Percentiles rank a stretch among this genome's conserved stretches.
These are phyloP conservation scores for Shiraia sp. DNA, from an alignment of 2,329 filamentous ascomycete genomes.

Conservation along the genomic window DNA sequence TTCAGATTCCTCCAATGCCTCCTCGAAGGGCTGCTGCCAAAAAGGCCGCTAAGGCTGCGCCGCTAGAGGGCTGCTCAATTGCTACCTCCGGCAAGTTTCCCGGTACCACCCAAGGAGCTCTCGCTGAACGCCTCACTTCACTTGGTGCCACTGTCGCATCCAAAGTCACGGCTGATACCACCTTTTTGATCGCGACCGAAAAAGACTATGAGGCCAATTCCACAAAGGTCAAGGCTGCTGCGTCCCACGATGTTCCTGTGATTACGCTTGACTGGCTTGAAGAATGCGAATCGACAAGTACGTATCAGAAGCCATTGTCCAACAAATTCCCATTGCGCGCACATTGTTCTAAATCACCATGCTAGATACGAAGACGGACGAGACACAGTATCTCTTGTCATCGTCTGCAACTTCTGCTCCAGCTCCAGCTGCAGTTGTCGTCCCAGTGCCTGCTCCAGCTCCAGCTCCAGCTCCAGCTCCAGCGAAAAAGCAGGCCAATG, in stretches of 20 bases:
- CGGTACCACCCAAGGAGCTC: slow-evolving; percentile 54
- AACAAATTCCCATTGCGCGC: neutral
- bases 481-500: slow-evolving; percentile 17
- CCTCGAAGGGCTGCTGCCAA: too few species aligned
- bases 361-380: slow-evolving; percentile 40
- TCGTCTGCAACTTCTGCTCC: slow-evolving; percentile 6
- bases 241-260: slow-evolving; percentile 56
- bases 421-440: too few species aligned
- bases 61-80: slow-evolving; percentile 57
- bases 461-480: slow-evolving; percentile 6
- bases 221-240: slow-evolving; percentile 57
- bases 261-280: slow-evolving; percentile 66
- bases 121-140: slow-evolving; percentile 52
- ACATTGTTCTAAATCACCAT: neutral
- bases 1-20: slow-evolving; percentile 28
- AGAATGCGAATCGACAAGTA: slow-evolving; percentile 54
- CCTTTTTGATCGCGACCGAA: slow-evolving; percentile 61
- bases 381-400: slow-evolving; percentile 44
- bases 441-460: too few species aligned
- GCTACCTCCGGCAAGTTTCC: slow-evolving; percentile 65
- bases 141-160: slow-evolving; percentile 57
- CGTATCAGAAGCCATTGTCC: too few species aligned
- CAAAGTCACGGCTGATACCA: slow-evolving; percentile 55
- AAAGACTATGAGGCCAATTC: slow-evolving; percentile 56
- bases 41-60: slow-evolving; percentile 24